Conservation (phyloP, 2,329 filamentous ascomycete genomes). For the Stagonosporopsis cucurbitacearum region DNA sequence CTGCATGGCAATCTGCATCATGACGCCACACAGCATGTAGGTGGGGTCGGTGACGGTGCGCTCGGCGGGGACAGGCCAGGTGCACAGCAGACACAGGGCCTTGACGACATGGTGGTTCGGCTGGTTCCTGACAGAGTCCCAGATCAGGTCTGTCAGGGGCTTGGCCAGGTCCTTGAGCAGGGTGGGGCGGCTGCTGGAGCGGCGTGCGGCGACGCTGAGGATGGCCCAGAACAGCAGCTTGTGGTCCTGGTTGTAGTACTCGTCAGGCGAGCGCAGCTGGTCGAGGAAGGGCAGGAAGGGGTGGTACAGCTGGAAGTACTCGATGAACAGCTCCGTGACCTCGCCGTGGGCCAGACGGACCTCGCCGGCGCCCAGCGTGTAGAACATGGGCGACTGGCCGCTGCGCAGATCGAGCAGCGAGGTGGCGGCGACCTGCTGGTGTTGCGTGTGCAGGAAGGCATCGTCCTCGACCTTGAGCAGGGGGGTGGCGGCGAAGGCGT, state of each 20-base stretch:
- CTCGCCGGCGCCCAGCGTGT: slow-evolving; percentile 61
- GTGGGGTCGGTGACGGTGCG: slow-evolving; percentile 81
- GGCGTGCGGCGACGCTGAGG: slow-evolving; percentile 74
- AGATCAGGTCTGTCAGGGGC: slow-evolving; percentile 73
- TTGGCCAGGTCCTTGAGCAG: slow-evolving; percentile 71
- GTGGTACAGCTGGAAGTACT: slow-evolving; percentile 79
- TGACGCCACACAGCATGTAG: slow-evolving; percentile 79
- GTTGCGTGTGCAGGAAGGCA: slow-evolving; percentile 45
- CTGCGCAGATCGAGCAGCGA: slow-evolving; percentile 52
- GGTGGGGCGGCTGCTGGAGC: slow-evolving; percentile 68
- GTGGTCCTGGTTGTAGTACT: slow-evolving; percentile 78
- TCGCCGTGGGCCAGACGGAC: slow-evolving; percentile 53
- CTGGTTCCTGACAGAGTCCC: slow-evolving; percentile 79
- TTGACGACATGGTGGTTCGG: slow-evolving; percentile 83
- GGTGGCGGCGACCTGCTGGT: slow-evolving; percentile 48
- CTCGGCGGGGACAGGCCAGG: slow-evolving; percentile 83
- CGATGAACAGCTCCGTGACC: slow-evolving; percentile 67
- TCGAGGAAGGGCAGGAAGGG: slow-evolving; percentile 79
- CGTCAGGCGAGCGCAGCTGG: slow-evolving; percentile 66
- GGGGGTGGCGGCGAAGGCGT: slow-evolving; percentile 27
- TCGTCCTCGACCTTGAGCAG: slow-evolving; percentile 42
- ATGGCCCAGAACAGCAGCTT: slow-evolving; percentile 87
- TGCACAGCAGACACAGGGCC: slow-evolving; percentile 78
- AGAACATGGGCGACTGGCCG: slow-evolving; percentile 61
- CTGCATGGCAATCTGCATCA: slow-evolving; percentile 87